Base-by-base conservation (phyloP, 2,329 filamentous ascomycete genomes). In the Alternaria viburni region DNA sequence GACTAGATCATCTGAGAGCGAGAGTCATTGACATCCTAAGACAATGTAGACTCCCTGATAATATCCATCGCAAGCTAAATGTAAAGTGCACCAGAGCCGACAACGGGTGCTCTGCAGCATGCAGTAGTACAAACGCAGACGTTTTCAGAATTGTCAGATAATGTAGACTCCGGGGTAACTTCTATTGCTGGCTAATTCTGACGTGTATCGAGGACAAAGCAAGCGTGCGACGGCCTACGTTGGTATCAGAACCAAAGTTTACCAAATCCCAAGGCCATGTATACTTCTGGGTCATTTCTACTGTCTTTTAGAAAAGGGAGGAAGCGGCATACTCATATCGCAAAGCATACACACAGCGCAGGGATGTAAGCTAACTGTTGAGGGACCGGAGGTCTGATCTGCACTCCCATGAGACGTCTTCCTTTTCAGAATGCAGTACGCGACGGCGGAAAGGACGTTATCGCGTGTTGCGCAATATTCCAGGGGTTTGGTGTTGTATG, bases 1-100 rank as follows among this genome's bases (percentile, higher is more conserved):
- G n/a, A 41, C n/a, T n/a, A n/a, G n/a, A n/a, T n/a, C n/a, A n/a
- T n/a, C n/a, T n/a, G n/a, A n/a, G n/a, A n/a, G n/a, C n/a, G n/a
- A n/a, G n/a, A 17, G 5, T 6, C 10, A 5, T 17, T 6, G 5
- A 41, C 6, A 3, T 17, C 3, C 9, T 0, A 41, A 17, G 9
- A 9, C n/a, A 41, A 41, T 10, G 36, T 11, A 17, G 36, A 17
- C n/a, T 17, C 4, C 15, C 6, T 1, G 15, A 1, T 0, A 0
- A 41, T 17, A 11, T 6, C 9, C 11, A 17, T 41, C 5, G 36
- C 15, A 2, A n/a, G 9, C 15, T 41, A 10, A 17, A 6, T 10
- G 3, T 10, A 5, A 41, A 8, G 2, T 3, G 36, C 36, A 41
- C 36, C 36, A 0, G 3, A 3, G 15, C 9, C 15, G 10, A 10